Conservation (phyloP, 1,284 basidiomycete species). For the Moesziomyces sp. region DNA sequence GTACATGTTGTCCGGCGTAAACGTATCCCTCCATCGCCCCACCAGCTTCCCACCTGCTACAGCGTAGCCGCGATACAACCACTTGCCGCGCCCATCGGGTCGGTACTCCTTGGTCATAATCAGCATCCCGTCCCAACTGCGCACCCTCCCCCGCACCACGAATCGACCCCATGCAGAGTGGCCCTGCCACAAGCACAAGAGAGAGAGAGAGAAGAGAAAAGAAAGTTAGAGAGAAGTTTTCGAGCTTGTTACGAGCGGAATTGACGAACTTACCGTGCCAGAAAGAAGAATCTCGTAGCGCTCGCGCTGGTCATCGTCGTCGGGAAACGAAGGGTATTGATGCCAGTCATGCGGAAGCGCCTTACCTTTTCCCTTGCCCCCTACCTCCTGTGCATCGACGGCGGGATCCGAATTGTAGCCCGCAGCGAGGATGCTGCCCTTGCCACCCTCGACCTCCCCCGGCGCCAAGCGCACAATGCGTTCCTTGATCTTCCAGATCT, state of each 20-base stretch:
- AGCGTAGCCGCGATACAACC: slow-evolving; percentile 71
- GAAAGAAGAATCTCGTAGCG: slow-evolving; percentile 69
- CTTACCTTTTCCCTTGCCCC: slow-evolving; percentile 32
- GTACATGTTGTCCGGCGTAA: slow-evolving; percentile 66
- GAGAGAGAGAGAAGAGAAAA: too few species aligned
- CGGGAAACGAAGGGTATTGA: slow-evolving; percentile 33
- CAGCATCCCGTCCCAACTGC: slow-evolving; percentile 72
- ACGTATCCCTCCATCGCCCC: slow-evolving; percentile 69
- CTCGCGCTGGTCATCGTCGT: slow-evolving; percentile 45
- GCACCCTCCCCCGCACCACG: slow-evolving; percentile 70
- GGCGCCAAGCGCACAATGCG: slow-evolving; percentile 67
- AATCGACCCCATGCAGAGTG: slow-evolving; percentile 72
- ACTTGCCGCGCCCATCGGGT: slow-evolving; percentile 71
- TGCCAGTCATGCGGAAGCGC: slow-evolving; percentile 44
- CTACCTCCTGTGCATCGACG: background rate
- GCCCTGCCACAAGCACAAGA: slow-evolving; percentile 52
- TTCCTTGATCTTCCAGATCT: slow-evolving; percentile 72
- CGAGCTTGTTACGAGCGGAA: too few species aligned
- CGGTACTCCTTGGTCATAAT: slow-evolving; percentile 71
- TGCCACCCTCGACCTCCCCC: slow-evolving; percentile 31
- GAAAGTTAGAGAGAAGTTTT: background rate
- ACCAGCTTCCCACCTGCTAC: slow-evolving; percentile 60
- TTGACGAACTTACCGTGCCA: slow-evolving; percentile 62
- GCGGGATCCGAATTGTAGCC: slow-evolving; percentile 19
- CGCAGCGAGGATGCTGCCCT: slow-evolving; percentile 37